Conservation (phyloP, 2,329 filamentous ascomycete genomes). For the Exophiala sp. region DNA sequence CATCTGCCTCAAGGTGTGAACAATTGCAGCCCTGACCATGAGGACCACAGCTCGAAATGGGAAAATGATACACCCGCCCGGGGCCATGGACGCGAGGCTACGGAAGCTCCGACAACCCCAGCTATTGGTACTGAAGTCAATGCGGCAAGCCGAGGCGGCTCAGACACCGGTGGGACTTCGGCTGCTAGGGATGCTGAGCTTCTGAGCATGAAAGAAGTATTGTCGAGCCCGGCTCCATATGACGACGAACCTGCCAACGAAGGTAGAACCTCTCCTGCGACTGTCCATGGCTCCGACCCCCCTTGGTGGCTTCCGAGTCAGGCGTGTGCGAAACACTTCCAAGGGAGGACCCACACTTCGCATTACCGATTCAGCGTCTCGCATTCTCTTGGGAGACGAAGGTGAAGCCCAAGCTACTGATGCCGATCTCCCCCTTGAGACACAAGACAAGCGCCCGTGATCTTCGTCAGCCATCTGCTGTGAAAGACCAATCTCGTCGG, state of each 20-base stretch:
- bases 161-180: neutral
- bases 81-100: no score
- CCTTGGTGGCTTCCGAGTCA: conserved; percentile 20
- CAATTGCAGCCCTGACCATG: neutral
- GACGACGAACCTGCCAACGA: conserved; percentile 7
- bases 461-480: conserved; percentile 3
- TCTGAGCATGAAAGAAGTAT: conserved; percentile 12
- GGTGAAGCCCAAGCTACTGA: neutral
- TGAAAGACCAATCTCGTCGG: conserved; percentile 6
- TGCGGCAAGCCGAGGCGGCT: no score
- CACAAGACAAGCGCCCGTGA: conserved; percentile 14
- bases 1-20: neutral
- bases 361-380: conserved; percentile 23
- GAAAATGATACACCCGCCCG: no score
- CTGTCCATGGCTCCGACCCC: conserved; percentile 19
- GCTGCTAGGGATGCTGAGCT: neutral
- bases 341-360: conserved; percentile 21
- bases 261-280: conserved; percentile 4
- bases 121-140: no score
- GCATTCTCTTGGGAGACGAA: conserved; percentile 16
- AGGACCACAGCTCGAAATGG: neutral
- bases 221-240: conserved; percentile 10
- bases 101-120: no score
- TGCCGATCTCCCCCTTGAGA: neutral
- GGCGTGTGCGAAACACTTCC: conserved; percentile 8